Conservation (phyloP, 2,329 filamentous ascomycete genomes). For the Fusarium transvaalense region DNA sequence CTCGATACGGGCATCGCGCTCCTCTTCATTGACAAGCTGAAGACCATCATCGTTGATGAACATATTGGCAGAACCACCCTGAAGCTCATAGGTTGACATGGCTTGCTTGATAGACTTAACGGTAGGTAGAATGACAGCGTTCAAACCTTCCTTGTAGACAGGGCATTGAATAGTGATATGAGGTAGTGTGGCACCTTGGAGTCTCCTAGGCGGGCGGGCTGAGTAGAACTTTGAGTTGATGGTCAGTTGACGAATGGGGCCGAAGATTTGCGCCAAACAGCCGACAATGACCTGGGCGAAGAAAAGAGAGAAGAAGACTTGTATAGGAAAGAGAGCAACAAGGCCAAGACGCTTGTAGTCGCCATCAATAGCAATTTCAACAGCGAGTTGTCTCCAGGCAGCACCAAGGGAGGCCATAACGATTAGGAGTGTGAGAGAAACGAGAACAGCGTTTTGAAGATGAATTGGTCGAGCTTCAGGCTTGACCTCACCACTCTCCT, state of each 20-base stretch:
- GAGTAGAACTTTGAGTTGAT: conserved; percentile 87
- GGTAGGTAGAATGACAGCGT: conserved; percentile 80
- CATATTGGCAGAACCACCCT: conserved; percentile 82
- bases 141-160: conserved; percentile 87
- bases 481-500: conserved; percentile 76
- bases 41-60: conserved; percentile 83
- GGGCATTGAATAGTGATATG: conserved; percentile 88
- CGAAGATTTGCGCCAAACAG: conserved; percentile 80
- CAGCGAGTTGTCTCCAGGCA: conserved; percentile 76
- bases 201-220: conserved; percentile 73
- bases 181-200: conserved; percentile 70
- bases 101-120: conserved; percentile 82
- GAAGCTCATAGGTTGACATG: conserved; percentile 81
- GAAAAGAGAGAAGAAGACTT: conserved; percentile 86
- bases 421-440: conserved; percentile 74
- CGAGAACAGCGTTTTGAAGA: conserved; percentile 76
- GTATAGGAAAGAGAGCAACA: conserved; percentile 74
- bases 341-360: conserved; percentile 74
- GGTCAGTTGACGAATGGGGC: conserved; percentile 78
- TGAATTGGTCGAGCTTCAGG: conserved; percentile 75
- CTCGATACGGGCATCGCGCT: conserved; percentile 72
- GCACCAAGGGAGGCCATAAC: conserved; percentile 76
- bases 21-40: conserved; percentile 73
- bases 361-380: conserved; percentile 75
- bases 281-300: conserved; percentile 84